Conservation (phyloP, 495 filamentous ascomycete genomes). For the Amorphotheca resinae region DNA sequence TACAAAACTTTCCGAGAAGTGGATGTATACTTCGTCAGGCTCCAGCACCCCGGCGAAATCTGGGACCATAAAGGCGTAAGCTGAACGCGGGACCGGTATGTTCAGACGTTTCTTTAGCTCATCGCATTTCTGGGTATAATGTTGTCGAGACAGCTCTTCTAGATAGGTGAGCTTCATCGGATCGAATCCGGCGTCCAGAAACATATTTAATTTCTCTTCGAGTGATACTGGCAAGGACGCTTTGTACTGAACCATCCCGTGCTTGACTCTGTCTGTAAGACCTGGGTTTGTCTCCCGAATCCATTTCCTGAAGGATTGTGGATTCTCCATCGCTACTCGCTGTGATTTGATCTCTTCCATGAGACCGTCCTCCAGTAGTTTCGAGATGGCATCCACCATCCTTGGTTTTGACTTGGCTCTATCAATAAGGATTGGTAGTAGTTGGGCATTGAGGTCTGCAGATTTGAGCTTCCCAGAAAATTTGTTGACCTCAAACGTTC, state of each 20-base stretch:
- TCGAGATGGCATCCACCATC: slow-evolving; percentile 43
- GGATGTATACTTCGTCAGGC: slow-evolving; percentile 66
- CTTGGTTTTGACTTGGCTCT: slow-evolving; percentile 37
- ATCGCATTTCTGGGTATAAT: slow-evolving; percentile 40
- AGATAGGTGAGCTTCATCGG: slow-evolving; percentile 47
- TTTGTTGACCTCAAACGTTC: slow-evolving; percentile 62
- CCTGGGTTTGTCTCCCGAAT: slow-evolving; percentile 28
- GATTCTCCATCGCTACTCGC: slow-evolving; percentile 39
- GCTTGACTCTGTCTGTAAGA: slow-evolving; percentile 7
- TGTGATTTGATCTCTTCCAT: slow-evolving; percentile 46
- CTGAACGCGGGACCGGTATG: slow-evolving; percentile 61
- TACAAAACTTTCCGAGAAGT: slow-evolving; percentile 55
- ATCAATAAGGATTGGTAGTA: slow-evolving; percentile 65
- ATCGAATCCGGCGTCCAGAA: slow-evolving; percentile 53
- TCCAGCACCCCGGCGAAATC: slow-evolving; percentile 62
- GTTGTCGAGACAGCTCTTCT: slow-evolving; percentile 25
- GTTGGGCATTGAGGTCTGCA: slow-evolving; percentile 60
- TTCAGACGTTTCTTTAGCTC: slow-evolving; percentile 48
- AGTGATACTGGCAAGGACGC: slow-evolving; percentile 40
- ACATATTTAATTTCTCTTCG: slow-evolving; percentile 34
- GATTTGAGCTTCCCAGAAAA: slow-evolving; percentile 48
- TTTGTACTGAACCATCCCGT: slow-evolving; percentile 27
- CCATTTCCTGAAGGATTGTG: slow-evolving; percentile 43
- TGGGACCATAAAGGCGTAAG: slow-evolving; percentile 67
- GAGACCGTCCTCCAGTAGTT: slow-evolving; percentile 48